These are phyloP conservation scores for Cicer cuneatum DNA, from an alignment of 306 rosid genomes.

Conservation along the genomic window DNA sequence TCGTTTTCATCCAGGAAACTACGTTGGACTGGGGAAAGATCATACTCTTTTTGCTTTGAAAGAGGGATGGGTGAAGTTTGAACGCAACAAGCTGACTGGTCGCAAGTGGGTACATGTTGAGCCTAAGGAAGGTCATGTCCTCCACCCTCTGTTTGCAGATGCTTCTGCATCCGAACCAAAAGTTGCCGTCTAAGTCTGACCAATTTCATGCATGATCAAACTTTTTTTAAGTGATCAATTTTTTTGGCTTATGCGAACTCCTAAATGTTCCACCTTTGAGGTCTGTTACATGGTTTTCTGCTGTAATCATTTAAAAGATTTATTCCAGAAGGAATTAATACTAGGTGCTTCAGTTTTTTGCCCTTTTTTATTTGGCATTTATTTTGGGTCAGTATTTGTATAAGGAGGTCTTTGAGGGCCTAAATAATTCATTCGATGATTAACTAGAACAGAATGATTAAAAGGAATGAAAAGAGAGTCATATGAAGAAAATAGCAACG, in stretches of 20 bases:
- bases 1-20: slow-evolving; percentile 92
- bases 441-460: background rate
- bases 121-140: slow-evolving; percentile 88
- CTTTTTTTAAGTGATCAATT: slow-evolving; percentile 6
- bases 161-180: slow-evolving; percentile 48
- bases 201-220: slow-evolving; percentile 9
- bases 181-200: slow-evolving; percentile 46
- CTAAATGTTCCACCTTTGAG: background rate
- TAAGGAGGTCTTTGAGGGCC: background rate
- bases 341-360: slow-evolving; percentile 1
- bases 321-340: background rate
- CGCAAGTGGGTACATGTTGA: slow-evolving; percentile 84
- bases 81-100: slow-evolving; percentile 74
- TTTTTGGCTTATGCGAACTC: slow-evolving; percentile 18
- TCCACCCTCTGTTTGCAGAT: slow-evolving; percentile 73
- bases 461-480: no score
- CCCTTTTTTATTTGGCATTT: background rate
- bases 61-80: slow-evolving; percentile 87
- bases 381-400: slow-evolving; percentile 2
- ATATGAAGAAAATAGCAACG: no score
- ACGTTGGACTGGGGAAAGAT: slow-evolving; percentile 85
- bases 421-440: background rate
- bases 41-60: slow-evolving; percentile 84
- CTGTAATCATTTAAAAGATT: background rate
- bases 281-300: background rate